Conservation (phyloP, 176 grass and related monocot species). For the Avena atlantica region DNA sequence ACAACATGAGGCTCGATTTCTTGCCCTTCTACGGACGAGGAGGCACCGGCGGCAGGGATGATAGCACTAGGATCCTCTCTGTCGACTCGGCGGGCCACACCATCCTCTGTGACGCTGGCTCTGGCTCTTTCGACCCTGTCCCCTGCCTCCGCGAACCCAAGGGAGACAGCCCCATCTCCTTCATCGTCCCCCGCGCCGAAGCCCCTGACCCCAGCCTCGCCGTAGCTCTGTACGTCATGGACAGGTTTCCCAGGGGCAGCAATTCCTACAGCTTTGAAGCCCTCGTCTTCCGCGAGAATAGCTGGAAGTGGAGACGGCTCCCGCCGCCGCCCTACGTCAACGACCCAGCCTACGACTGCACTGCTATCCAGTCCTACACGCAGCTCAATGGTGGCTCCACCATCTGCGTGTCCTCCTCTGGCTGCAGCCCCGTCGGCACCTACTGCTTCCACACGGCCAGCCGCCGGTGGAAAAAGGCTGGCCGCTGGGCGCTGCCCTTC, state of each 20-base stretch:
- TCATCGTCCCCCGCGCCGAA: neutral
- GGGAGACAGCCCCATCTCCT: neutral
- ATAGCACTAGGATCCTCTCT: neutral
- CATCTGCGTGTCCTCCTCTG: no score
- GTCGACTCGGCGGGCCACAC: neutral
- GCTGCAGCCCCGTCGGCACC: no score
- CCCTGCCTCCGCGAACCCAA: neutral
- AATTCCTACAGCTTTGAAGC: neutral
- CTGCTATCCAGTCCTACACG: no score
- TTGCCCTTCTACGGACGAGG: neutral
- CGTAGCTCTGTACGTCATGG: neutral
- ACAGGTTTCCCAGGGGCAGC: neutral
- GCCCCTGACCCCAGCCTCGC: no score
- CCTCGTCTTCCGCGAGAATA: neutral
- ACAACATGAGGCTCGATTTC: conserved; percentile 7
- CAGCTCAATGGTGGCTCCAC: no score
- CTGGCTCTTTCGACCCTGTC: neutral
- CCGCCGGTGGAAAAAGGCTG: no score
- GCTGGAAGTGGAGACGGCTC: neutral
- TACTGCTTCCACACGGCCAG: no score
- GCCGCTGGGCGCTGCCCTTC: no score
- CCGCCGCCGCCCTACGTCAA: no score
- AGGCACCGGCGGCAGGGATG: neutral
- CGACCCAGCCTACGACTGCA: no score
- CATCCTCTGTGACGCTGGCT: neutral